Evolutionary conservation across 2,329 filamentous ascomycete genomes (phyloP), one percentile per base, ranked within the genome.

Genomic region (Arthrocladium fulminans): DNA sequence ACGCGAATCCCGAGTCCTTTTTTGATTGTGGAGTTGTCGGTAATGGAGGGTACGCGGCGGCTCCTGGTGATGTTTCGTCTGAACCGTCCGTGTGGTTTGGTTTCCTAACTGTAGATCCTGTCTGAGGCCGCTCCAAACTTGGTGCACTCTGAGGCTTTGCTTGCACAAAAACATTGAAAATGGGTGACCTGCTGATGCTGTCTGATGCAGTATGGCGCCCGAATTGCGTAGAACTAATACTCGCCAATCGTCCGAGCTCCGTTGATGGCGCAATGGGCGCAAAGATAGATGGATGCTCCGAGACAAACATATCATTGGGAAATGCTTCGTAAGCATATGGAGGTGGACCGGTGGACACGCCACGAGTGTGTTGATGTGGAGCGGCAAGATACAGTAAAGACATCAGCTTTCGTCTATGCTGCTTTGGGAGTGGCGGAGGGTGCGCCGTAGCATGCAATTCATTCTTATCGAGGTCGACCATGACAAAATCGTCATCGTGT

Each of bases 261-360:
- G 84, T 86, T 7, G 80, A 75, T 4, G 78, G 70, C 1, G 89
- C 76, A 55, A 76, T 79, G 17, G 86, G 75, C 34, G 81, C 84
- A 66, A 94, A 96, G 2, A 95, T 74, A 1, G 83, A 76, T 25
- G 83, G 76, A 55, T 87, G 89, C 65, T 98, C 92, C 0, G 86
- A 88, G 17, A 88, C 85, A 63, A 94, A 96, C 2, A 86, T 79
- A 63, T 97, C 87, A 61, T 86, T 86, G 0, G 92, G 92, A 62
- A 86, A 98, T 0, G 89, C 85, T 66, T 98, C 92, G 48, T 94
- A 80, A 2, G 88, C 89, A 65, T 97, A 97, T 3, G 87, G 83
- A 27, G 92, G 92, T 17, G 92, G 88, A 0, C 90, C 92, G n/a
- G 82, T 78, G 1, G 84, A 74, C 2, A 98, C 88, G 32, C 90